These are phyloP conservation scores for Spongispora temasekensis DNA, from an alignment of 1,284 basidiomycete species.

Conservation along the genomic window DNA sequence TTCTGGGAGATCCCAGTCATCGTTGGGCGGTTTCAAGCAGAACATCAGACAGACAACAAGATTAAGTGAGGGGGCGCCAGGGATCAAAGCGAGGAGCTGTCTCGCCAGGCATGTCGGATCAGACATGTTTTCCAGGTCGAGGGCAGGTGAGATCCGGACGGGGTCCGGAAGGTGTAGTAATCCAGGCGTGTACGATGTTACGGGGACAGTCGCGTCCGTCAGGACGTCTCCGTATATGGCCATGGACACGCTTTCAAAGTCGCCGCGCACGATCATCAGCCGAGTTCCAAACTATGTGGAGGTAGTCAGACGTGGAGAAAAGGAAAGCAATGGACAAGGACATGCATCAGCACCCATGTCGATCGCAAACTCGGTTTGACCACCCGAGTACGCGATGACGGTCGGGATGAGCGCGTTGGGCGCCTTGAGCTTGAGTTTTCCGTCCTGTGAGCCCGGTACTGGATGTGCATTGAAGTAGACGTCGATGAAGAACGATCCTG, in stretches of 20 bases:
- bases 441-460: slow-evolving; percentile 43
- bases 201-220: slow-evolving; percentile 13
- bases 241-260: slow-evolving; percentile 60
- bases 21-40: slow-evolving; percentile 69
- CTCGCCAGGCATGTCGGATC: slow-evolving; percentile 65
- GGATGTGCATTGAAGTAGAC: slow-evolving; percentile 70
- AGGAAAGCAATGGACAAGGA: slow-evolving; percentile 12
- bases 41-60: slow-evolving; percentile 70
- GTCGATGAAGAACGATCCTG: slow-evolving; percentile 69
- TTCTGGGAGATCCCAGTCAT: slow-evolving; percentile 73
- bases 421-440: slow-evolving; percentile 57
- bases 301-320: slow-evolving; percentile 10
- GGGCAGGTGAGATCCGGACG: slow-evolving; percentile 29
- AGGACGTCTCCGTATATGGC: slow-evolving; percentile 32
- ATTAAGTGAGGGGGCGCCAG: slow-evolving; percentile 58
- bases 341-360: slow-evolving; percentile 68
- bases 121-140: slow-evolving; percentile 60
- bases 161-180: slow-evolving; percentile 18
- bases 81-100: slow-evolving; percentile 59
- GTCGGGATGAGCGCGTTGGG: slow-evolving; percentile 74
- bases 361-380: slow-evolving; percentile 63
- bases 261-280: slow-evolving; percentile 74
- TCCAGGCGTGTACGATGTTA: slow-evolving; percentile 19
- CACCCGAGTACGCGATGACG: slow-evolving; percentile 69
- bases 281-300: slow-evolving; percentile 65